Evolutionary conservation across 306 rosid genomes (phyloP).

Genomic region (Parietaria judaica): DNA sequence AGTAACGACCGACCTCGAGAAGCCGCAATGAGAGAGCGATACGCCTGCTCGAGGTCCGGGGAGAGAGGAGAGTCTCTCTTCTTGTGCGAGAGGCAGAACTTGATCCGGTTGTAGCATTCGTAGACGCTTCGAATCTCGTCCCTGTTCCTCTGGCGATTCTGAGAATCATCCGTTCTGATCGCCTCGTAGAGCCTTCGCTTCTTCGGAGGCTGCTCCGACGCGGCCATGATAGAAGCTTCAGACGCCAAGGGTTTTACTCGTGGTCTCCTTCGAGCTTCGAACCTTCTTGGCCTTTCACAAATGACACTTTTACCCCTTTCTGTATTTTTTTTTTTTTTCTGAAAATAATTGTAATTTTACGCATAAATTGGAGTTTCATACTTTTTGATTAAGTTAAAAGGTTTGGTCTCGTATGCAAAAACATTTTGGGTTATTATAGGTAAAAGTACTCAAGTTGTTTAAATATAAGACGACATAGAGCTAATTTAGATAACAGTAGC

Average conservation of each 20-base stretch:
- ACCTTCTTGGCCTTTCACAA: too few relatives aligned
- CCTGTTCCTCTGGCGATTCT: slow-evolving; percentile 33
- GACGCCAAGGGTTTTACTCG: slow-evolving; percentile 1
- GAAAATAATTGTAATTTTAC: too few relatives aligned
- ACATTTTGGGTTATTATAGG: too few relatives aligned
- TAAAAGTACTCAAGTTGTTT: too few relatives aligned
- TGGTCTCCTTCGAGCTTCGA: neutral
- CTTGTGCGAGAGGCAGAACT: slow-evolving; percentile 33
- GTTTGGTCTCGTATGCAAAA: too few relatives aligned
- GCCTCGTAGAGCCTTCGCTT: slow-evolving; percentile 50
- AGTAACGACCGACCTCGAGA: slow-evolving; percentile 39
- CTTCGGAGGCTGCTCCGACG: slow-evolving; percentile 60
- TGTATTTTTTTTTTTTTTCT: too few relatives aligned
- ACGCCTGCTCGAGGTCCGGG: slow-evolving; percentile 40
- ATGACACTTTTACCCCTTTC: too few relatives aligned
- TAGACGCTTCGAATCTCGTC: slow-evolving; percentile 51
- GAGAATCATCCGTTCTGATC: slow-evolving; percentile 32
- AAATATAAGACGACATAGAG: too few relatives aligned
- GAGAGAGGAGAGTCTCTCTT: slow-evolving; percentile 13
- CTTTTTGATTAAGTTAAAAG: too few relatives aligned
- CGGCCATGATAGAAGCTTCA: slow-evolving; percentile 34
- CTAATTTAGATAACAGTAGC: too few relatives aligned
- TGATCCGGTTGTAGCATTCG: slow-evolving; percentile 45
- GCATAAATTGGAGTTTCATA: too few relatives aligned
- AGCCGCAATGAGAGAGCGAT: slow-evolving; percentile 48